A percentile compares a stretch with the other conserved stretches of the same genome.
Conservation (phyloP, 2,329 filamentous ascomycete genomes). For the Laburnicola sp. region DNA sequence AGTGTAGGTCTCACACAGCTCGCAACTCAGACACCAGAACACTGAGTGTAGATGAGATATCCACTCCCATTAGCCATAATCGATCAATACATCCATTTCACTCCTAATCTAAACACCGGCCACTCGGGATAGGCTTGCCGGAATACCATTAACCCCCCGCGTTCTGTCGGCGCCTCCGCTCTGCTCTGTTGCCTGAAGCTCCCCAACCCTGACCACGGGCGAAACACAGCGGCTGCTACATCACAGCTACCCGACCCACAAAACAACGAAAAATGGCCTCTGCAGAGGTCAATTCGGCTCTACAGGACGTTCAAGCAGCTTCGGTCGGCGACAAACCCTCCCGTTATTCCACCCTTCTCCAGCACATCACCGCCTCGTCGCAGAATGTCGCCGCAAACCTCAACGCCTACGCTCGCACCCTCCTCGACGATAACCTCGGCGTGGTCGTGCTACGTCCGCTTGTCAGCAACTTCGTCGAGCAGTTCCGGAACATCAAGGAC, state of each 20-base stretch:
- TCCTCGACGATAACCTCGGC: constrained; percentile 70
- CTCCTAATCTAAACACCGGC: no score
- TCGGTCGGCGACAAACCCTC: constrained; percentile 56
- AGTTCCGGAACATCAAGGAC: constrained; percentile 64
- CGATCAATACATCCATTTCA: no score
- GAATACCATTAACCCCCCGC: no score
- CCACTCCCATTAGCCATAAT: no score
- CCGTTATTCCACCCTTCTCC: constrained; percentile 61
- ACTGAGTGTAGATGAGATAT: no score
- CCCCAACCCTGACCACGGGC: constrained; percentile 9
- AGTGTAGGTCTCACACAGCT: no score
- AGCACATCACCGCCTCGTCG: constrained; percentile 56
- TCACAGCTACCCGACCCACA: constrained; percentile 3
- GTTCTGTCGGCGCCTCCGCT: no score
- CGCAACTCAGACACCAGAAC: no score
- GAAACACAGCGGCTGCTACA: not conserved
- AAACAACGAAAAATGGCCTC: constrained; percentile 51
- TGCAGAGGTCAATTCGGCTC: constrained; percentile 51
- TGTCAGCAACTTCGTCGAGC: constrained; percentile 66
- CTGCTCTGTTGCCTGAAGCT: constrained; percentile 19
- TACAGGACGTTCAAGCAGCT: constrained; percentile 55
- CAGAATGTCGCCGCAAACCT: constrained; percentile 62
- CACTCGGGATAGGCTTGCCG: no score
- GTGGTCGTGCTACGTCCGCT: constrained; percentile 75
- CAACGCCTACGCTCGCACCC: constrained; percentile 66